Evolutionary conservation across 169 alveolate genomes (phyloP).

Genomic region (Plasmodium berghei): DNA sequence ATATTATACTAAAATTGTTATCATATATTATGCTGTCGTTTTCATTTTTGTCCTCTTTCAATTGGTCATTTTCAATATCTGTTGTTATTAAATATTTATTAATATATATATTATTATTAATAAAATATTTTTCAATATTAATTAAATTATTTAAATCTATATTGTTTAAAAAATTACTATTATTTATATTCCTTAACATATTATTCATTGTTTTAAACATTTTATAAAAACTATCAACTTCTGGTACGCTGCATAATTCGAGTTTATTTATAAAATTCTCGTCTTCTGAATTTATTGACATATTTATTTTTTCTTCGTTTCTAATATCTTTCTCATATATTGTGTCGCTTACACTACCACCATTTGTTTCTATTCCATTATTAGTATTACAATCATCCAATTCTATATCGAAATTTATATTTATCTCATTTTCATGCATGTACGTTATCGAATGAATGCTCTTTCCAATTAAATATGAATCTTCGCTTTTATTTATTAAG

Average conservation of each 20-base stretch:
- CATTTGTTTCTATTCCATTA: not conserved
- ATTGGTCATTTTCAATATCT: constrained; percentile 3
- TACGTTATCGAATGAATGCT: not conserved
- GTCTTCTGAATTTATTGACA: not conserved
- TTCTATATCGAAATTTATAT: too few species aligned
- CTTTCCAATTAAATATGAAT: not conserved
- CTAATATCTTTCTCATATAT: too few species aligned
- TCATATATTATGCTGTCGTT: constrained; percentile 31
- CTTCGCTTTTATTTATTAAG: not conserved
- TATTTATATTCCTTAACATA: constrained; percentile 30
- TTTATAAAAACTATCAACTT: constrained; percentile 20
- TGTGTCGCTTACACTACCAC: not conserved
- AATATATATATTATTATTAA: constrained; percentile 39
- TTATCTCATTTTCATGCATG: not conserved
- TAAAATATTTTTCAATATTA: constrained; percentile 44
- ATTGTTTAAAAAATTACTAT: constrained; percentile 33
- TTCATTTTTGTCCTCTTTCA: not conserved
- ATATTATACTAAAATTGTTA: constrained; percentile 48
- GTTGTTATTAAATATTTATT: constrained; percentile 43
- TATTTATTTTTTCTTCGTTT: constrained; percentile 1
- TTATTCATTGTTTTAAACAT: constrained; percentile 34
- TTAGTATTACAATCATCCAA: not conserved
- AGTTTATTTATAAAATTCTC: not conserved
- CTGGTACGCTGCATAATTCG: not conserved
- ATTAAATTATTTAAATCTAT: constrained; percentile 26